These are phyloP conservation scores for Lactarius sanguifluus DNA, from an alignment of 768 basidiomycete genomes.

Conservation along the genomic window DNA sequence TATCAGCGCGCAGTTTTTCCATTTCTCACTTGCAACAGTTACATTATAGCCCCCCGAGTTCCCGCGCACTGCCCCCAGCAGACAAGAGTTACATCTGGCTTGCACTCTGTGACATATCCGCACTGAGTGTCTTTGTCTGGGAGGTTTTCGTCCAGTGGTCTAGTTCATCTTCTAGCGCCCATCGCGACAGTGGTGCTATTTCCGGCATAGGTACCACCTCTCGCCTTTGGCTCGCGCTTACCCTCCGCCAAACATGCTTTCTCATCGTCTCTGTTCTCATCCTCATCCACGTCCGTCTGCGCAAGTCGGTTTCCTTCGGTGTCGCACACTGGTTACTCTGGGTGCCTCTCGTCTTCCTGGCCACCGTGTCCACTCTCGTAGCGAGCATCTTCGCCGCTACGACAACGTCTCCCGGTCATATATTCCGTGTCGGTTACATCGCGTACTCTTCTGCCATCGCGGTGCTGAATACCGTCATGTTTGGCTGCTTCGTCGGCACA, in stretches of 20 bases:
- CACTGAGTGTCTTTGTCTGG: constrained; percentile 66
- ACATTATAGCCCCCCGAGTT: constrained; percentile 73
- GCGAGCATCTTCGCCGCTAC: constrained; percentile 58
- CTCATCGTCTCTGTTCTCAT: constrained; percentile 59
- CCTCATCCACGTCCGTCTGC: constrained; percentile 68
- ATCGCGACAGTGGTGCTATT: constrained; percentile 34
- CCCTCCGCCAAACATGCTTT: constrained; percentile 67
- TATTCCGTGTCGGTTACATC: constrained; percentile 59
- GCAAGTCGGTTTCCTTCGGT: constrained; percentile 67
- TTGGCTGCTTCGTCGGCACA: constrained; percentile 62
- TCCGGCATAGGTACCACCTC: constrained; percentile 53
- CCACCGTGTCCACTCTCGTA: constrained; percentile 55
- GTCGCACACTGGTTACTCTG: constrained; percentile 72
- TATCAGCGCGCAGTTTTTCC: neutral
- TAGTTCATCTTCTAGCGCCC: constrained; percentile 42
- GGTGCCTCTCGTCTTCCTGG: constrained; percentile 59
- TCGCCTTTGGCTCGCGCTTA: constrained; percentile 68
- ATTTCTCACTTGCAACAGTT: constrained; percentile 44
- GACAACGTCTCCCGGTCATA: constrained; percentile 40
- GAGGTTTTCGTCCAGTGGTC: constrained; percentile 55
- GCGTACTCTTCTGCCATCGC: constrained; percentile 57
- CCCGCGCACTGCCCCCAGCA: constrained; percentile 60
- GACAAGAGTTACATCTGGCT: constrained; percentile 77
- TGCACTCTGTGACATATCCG: constrained; percentile 61
- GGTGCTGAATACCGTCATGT: constrained; percentile 49